Conservation (phyloP, 208 protist species). For the Leishmania gerbilli region DNA sequence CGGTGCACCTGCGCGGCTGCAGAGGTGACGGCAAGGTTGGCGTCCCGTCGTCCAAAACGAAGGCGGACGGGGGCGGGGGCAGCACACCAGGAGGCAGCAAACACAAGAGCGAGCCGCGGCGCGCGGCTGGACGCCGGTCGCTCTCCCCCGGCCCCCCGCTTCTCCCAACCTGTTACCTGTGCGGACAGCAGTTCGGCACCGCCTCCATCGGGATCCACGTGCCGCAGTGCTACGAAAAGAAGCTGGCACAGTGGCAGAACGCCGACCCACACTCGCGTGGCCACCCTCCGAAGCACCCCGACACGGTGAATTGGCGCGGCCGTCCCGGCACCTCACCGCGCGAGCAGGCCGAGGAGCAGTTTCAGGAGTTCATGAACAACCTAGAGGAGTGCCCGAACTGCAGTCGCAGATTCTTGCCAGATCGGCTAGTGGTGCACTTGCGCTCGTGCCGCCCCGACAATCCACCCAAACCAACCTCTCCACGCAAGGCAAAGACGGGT, state of each 20-base stretch:
- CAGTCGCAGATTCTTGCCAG: slow-evolving; percentile 83
- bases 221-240: slow-evolving; percentile 90
- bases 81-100: slow-evolving; percentile 2
- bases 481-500: not conserved
- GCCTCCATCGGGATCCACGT: slow-evolving; percentile 87
- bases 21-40: slow-evolving; percentile 39
- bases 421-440: slow-evolving; percentile 90
- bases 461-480: slow-evolving; percentile 36
- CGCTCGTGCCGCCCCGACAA: slow-evolving; percentile 86
- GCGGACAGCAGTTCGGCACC: slow-evolving; percentile 86
- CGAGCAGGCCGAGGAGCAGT: slow-evolving; percentile 86
- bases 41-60: not conserved
- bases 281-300: slow-evolving; percentile 68
- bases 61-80: not conserved
- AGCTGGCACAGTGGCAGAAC: slow-evolving; percentile 78
- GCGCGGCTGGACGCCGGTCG: slow-evolving; percentile 11
- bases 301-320: slow-evolving; percentile 66
- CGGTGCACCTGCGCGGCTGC: slow-evolving; percentile 87
- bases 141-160: slow-evolving; percentile 38
- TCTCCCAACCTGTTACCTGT: slow-evolving; percentile 84
- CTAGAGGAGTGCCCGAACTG: slow-evolving; percentile 92
- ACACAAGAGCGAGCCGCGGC: slow-evolving; percentile 9
- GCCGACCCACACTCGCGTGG: slow-evolving; percentile 73
- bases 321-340: slow-evolving; percentile 28
- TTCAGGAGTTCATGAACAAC: slow-evolving; percentile 86